Conservation (phyloP, 768 basidiomycete genomes). For the Serendipita indica region DNA sequence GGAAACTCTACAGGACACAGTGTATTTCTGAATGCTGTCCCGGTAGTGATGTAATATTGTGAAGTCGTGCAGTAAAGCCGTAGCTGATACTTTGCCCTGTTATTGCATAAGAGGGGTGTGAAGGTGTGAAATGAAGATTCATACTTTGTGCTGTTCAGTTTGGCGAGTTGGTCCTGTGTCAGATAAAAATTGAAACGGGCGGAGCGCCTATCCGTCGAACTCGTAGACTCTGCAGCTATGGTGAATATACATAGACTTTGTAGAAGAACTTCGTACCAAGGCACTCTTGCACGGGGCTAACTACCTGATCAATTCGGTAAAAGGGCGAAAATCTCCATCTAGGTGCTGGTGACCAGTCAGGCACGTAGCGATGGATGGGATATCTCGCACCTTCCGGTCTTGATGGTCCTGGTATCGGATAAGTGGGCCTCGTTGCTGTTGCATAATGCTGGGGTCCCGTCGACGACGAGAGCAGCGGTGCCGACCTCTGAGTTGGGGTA, state of each 20-base stretch:
- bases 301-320: constrained; percentile 47
- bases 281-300: constrained; percentile 56
- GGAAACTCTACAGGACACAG: constrained; percentile 79
- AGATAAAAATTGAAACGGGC: constrained; percentile 49
- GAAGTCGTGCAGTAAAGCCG: constrained; percentile 83
- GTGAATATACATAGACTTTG: neutral
- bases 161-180: constrained; percentile 44
- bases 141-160: constrained; percentile 44
- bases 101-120: constrained; percentile 8
- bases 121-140: constrained; percentile 15
- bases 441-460: too few species aligned
- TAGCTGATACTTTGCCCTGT: constrained; percentile 59
- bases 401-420: too few species aligned
- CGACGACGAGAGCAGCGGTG: too few species aligned
- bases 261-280: constrained; percentile 38
- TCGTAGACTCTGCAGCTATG: constrained; percentile 46
- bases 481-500: too few species aligned
- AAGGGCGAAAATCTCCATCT: constrained; percentile 48
- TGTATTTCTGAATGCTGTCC: constrained; percentile 37
- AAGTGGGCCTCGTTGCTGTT: too few species aligned
- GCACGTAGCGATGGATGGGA: too few species aligned
- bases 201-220: constrained; percentile 60
- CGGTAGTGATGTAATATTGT: constrained; percentile 42
- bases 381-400: too few species aligned
- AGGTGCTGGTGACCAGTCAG: too few species aligned